Conservation (phyloP, 768 basidiomycete species). For the Glaciozyma martinii region DNA sequence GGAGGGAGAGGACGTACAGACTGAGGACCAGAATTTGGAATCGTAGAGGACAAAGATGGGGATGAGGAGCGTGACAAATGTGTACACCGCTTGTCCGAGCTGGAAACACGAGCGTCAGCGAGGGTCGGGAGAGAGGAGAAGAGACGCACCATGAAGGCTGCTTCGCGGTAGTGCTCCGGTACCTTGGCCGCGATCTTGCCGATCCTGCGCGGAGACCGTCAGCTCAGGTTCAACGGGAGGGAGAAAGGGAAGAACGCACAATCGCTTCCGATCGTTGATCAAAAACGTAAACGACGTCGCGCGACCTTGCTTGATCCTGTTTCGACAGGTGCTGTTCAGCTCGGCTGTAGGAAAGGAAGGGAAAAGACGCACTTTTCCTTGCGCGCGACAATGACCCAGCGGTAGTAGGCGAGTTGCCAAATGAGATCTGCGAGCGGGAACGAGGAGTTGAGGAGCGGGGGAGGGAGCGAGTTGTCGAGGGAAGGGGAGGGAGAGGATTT, state of each 20-base stretch:
- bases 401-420: slow-evolving; percentile 93
- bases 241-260: background rate
- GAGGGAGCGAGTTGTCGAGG: too few relatives aligned
- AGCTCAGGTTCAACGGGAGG: slow-evolving; percentile 2
- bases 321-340: too few relatives aligned
- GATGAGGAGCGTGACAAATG: slow-evolving; percentile 73
- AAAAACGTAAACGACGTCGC: slow-evolving; percentile 74
- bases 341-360: too few relatives aligned
- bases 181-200: slow-evolving; percentile 24
- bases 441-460: background rate
- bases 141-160: slow-evolving; percentile 22
- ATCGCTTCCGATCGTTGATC: slow-evolving; percentile 33
- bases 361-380: too few relatives aligned
- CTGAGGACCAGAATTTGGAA: slow-evolving; percentile 63
- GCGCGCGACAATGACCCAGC: slow-evolving; percentile 83
- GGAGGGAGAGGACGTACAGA: slow-evolving; percentile 65
- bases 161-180: slow-evolving; percentile 15
- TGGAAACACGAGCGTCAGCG: background rate
- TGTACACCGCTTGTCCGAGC: slow-evolving; percentile 53
- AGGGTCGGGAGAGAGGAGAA: background rate
- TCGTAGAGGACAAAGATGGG: slow-evolving; percentile 76
- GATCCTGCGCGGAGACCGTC: background rate
- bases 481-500: too few relatives aligned
- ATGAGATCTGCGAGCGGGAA: slow-evolving; percentile 55
- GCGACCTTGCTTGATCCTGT: slow-evolving; percentile 84